Percentiles rank a stretch among this genome's conserved stretches.
Evolutionary conservation across 2,329 filamentous ascomycete species (phyloP).

Genomic region (Colletotrichum sojae): DNA sequence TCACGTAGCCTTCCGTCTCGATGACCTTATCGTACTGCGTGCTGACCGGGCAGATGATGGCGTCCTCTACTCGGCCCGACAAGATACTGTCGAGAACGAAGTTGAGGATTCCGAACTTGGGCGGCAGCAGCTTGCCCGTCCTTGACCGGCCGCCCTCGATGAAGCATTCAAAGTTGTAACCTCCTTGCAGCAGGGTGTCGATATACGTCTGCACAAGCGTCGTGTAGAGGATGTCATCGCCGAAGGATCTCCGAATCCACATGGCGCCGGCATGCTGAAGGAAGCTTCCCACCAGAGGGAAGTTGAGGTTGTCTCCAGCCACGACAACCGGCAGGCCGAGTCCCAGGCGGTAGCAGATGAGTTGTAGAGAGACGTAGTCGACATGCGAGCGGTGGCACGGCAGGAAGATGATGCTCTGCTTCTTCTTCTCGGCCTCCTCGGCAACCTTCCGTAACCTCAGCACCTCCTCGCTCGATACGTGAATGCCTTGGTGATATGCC

Average conservation of each 20-base stretch:
- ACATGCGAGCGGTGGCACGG: slow-evolving; percentile 96
- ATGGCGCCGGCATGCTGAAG: slow-evolving; percentile 97
- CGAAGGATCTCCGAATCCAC: slow-evolving; percentile 95
- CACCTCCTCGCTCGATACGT: slow-evolving; percentile 96
- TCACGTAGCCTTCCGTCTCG: slow-evolving; percentile 97
- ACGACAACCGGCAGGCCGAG: slow-evolving; percentile 92
- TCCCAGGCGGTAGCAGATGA: slow-evolving; percentile 95
- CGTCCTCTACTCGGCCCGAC: slow-evolving; percentile 89
- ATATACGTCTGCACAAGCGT: slow-evolving; percentile 97
- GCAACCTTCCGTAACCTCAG: slow-evolving; percentile 86
- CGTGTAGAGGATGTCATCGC: slow-evolving; percentile 89
- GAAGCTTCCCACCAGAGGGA: slow-evolving; percentile 90
- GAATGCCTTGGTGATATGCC: slow-evolving; percentile 97
- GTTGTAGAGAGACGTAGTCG: slow-evolving; percentile 93
- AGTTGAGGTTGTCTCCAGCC: slow-evolving; percentile 95
- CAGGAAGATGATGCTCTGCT: slow-evolving; percentile 95
- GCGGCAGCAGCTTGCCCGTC: slow-evolving; percentile 92
- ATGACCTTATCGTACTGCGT: slow-evolving; percentile 99
- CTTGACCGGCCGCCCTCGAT: slow-evolving; percentile 95
- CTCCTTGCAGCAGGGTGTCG: slow-evolving; percentile 89
- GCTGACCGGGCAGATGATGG: slow-evolving; percentile 94
- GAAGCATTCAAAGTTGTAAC: slow-evolving; percentile 97
- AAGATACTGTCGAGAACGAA: slow-evolving; percentile 93
- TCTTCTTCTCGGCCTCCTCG: slow-evolving; percentile 84
- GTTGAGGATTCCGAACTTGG: slow-evolving; percentile 94